Evolutionary conservation across 208 protist genomes (phyloP), one percentile per base, ranked within the genome.

Genomic region (Leishmania tropica): DNA sequence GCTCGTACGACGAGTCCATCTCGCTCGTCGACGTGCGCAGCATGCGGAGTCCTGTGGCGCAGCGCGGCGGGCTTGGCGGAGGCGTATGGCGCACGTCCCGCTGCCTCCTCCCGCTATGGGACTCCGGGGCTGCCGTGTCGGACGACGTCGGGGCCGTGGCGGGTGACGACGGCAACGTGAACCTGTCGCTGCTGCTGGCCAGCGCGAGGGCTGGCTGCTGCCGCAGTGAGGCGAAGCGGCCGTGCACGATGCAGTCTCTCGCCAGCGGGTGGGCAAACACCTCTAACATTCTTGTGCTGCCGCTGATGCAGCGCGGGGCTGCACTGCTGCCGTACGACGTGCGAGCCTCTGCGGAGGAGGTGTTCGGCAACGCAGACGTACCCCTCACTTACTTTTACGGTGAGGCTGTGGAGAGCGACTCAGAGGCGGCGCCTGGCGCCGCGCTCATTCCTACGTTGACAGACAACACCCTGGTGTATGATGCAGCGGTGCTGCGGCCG

Each of bases 261-360:
- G 68, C 83, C 21, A 51, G 78, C 40, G 71, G 81, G 10, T 94
- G 86, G 80, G 90, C 94, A 45, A 88, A 92, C 51, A 70, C 73
- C 47, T 31, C 45, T 24, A 94, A 93, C 47, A 76, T 83, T 31
- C 85, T 97, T 31, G 78, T 93, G 56, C 74, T 97, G 72, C 94
- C 94, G 67, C 85, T 96, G 51, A 97, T 97, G 94, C 94, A 97
- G 76, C 83, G 93, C 47, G 94, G 94, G 3, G 92, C 93, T n/a
- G 94, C 89, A 31, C 67, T 95, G 62, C 76, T 96, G 72, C 83
- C 79, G 17, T 96, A 96, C 87, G 81, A 93, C 72, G 80, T 89
- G 68, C 72, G 2, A 51, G 76, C 58, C 28, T 37, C 86, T 3
- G 85, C 64, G 35, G 85, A 78, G 47, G 79, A 85, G 19, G 87